Evolutionary conservation across 371 early-diverging fungal species (phyloP), one percentile per base, ranked within the genome.

Genomic region (Fennellomyces sp.): DNA sequence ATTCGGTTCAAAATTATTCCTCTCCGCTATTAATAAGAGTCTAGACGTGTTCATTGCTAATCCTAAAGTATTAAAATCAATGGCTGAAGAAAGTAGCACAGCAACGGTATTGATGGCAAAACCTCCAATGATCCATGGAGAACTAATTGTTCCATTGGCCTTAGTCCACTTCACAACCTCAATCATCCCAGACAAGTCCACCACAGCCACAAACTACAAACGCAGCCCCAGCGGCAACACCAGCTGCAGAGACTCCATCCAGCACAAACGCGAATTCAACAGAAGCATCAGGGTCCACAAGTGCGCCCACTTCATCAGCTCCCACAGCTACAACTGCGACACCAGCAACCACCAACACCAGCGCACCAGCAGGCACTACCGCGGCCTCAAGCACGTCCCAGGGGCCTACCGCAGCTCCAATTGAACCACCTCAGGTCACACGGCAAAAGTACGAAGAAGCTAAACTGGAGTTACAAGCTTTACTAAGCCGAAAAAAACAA

Each of bases 391-490:
- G 38, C 68, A 2, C 36, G n/a, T n/a, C n/a, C n/a, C n/a, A n/a
- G n/a, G n/a, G n/a, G n/a, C n/a, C n/a, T n/a, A n/a, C 61, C 19
- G 25, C 63, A 47, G 33, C 57, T 15, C 61, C 61, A 5, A 49
- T 61, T 72, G 72, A 82, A 68, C 70, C 66, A 51, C 63, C 71
- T 54, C 68, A 70, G 60, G 76, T 82, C 0, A 86, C 81, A 31
- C 75, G 80, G 13, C 84, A 86, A 56, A 80, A 83, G 51, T 86
- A 86, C 52, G 72, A 82, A 55, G 86, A 85, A 54, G 82, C 85
- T 33, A 85, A 84, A 60, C 71, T 65, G 35, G 85, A 86, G 54
- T 66, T 88, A 31, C 79, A 76, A 30, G 84, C 81, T 19, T 59
- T 88, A 25, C 66, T 86, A 39, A 69, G 73, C 35, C 81, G 86